Evolutionary conservation across 306 rosid species (phyloP), one percentile per base, ranked within the genome.

Genomic region (Quercus suber): DNA sequence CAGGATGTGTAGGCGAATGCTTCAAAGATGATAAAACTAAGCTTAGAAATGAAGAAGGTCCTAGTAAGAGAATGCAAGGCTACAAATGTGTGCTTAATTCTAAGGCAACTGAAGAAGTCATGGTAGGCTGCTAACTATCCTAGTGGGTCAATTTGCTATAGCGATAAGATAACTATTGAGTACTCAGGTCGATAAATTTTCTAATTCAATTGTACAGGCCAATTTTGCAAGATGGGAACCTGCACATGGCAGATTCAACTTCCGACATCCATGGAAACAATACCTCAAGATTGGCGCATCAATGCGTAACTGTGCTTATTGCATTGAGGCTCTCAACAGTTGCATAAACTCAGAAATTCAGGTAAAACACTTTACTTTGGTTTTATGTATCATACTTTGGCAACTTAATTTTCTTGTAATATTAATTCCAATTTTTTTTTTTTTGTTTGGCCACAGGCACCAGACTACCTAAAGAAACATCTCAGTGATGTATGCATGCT

Each of bases 211-310:
- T 58, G 33, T 77, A 19, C 6, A 88, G 92, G 92, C 88, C 4
- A 88, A 79, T 59, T 84, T 88, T 75, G 89, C 89, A 17, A 82
- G 82, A 75, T 86, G 89, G 92, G 92, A 88, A 61, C 87, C 87
- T 0, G 87, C 87, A 5, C 92, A 88, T 31, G 89, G 89, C 20
- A 72, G 73, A 28, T 88, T 88, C 73, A 76, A 43, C 76, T 88
- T 86, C 21, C 52, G 80, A 10, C 92, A 88, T 61, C 92, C 92
- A 3, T 86, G 89, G 88, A 77, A 78, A n/a, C 80, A 75, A 20
- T 86, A 88, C 82, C 89, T 86, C 3, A 73, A 82, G 75, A 76
- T 86, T 1, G 89, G 88, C 0, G 81, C 84, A 10, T 58, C 79
- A 21, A 73, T 86, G 88, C 87, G 89, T 10, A 59, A 78, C 20